Percentiles rank a stretch among this genome's conserved stretches.
These are phyloP conservation scores for Sporisorium iseilematis-ciliati DNA, from an alignment of 1,284 basidiomycete species.

Conservation along the genomic window DNA sequence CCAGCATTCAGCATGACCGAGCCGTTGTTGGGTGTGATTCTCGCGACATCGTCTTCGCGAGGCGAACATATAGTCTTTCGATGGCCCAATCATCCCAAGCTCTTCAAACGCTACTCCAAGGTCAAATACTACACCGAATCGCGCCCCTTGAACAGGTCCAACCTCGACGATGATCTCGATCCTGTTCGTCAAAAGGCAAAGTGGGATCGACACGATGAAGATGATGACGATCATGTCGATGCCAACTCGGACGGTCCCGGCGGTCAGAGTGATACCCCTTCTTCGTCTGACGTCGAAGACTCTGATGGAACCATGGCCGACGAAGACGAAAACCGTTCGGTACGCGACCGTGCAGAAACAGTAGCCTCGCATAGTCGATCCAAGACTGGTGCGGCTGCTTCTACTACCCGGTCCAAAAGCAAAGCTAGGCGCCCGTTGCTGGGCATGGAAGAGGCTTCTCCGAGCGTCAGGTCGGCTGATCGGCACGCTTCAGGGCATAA, in stretches of 20 bases:
- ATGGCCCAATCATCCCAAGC: conserved; percentile 61
- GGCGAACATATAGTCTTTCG: conserved; percentile 65
- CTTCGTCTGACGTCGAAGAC: conserved; percentile 48
- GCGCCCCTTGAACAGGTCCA: conserved; percentile 7
- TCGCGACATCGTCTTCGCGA: conserved; percentile 62
- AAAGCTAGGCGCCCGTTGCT: conserved; percentile 26
- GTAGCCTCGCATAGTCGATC: conserved; percentile 28
- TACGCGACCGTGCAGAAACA: conserved; percentile 36
- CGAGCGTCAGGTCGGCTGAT: conserved; percentile 33
- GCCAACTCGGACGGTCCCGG: conserved; percentile 13
- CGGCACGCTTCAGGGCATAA: conserved; percentile 24
- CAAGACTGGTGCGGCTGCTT: conserved; percentile 19
- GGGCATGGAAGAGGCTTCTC: conserved; percentile 27
- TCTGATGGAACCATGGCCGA: conserved; percentile 37
- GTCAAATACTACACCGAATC: conserved; percentile 61
- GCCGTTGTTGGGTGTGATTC: conserved; percentile 64
- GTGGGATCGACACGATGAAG: conserved; percentile 45
- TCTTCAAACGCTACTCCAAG: conserved; percentile 59
- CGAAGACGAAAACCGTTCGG: conserved; percentile 41
- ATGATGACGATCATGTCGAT: conserved; percentile 34
- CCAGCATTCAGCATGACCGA: conserved; percentile 32
- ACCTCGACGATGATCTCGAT: conserved; percentile 45
- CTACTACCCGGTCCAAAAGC: conserved; percentile 24
- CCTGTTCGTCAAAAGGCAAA: conserved; percentile 50
- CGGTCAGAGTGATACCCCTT: conserved; percentile 44